Evolutionary conservation across 768 basidiomycete species (phyloP), one percentile per base, ranked within the genome.

Genomic region (Rhodotorula graminis): DNA sequence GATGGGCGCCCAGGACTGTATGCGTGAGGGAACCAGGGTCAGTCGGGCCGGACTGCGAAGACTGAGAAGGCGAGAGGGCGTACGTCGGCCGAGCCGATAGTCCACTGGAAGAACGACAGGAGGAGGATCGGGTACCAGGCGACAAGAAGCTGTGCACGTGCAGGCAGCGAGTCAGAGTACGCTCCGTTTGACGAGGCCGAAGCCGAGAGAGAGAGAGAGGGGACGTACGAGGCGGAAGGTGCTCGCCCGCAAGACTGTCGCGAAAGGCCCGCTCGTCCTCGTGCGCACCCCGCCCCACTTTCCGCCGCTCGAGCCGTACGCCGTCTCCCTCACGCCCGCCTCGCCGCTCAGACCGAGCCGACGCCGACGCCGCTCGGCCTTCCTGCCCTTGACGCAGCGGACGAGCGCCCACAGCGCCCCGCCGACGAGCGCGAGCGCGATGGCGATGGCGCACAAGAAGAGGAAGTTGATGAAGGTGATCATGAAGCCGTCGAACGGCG

Each of bases 31-130:
- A 23, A n/a, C n/a, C n/a, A 42, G 19, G 33, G 61, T 29, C 6
- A 67, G 53, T 27, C 15, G 2, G 21, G 42, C 9, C 21, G 52
- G 47, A 14, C 16, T 27, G 23, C 12, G 5, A 37, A 21, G 1
- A 11, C 0, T 1, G 8, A 25, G 46, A 5, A 18, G 25, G 14
- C 11, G n/a, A 47, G n/a, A 33, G n/a, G 1, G 44, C 74, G 50
- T 40, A 75, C 74, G 27, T 76, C 74, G 19, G 27, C 29, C 0
- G 58, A 46, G 0, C 74, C 74, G 56, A 76, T 58, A 1, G 90
- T 91, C 91, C 93, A 97, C 80, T 97, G 93, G 80, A 89, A 93
- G 78, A 96, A 86, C 15, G 87, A 84, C 76, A 96, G 91, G 72
- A 90, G 86, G 72, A 87, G 81, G 70, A 92, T 82, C 16, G 94